Conservation (phyloP, 306 rosid species). For the Trichosanthes cucumerina region DNA sequence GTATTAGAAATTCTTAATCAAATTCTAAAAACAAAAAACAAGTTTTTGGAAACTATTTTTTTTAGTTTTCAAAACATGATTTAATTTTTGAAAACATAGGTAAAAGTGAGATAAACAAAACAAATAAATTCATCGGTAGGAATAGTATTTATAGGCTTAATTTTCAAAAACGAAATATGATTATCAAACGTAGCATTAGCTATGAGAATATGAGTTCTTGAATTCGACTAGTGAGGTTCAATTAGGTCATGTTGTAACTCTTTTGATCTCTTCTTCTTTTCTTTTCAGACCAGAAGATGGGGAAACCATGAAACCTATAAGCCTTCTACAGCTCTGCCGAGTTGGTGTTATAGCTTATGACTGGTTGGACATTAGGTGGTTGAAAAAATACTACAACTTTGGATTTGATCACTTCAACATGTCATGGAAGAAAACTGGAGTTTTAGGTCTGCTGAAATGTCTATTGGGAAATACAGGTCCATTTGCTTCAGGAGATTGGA, state of each 20-base stretch:
- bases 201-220: no score
- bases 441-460: slow-evolving; percentile 67
- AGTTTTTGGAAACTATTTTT: no score
- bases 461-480: slow-evolving; percentile 80
- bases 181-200: no score
- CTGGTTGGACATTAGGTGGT: slow-evolving; percentile 77
- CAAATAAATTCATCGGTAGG: no score
- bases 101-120: no score
- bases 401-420: slow-evolving; percentile 88
- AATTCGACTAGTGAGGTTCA: background rate
- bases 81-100: no score
- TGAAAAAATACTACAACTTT: slow-evolving; percentile 82
- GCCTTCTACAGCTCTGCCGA: slow-evolving; percentile 77
- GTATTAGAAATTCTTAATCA: no score
- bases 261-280: background rate
- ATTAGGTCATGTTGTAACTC: background rate
- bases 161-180: no score
- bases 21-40: no score
- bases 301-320: slow-evolving; percentile 53
- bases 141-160: no score
- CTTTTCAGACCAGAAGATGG: slow-evolving; percentile 74
- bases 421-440: slow-evolving; percentile 71
- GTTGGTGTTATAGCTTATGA: slow-evolving; percentile 81
- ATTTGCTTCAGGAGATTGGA: slow-evolving; percentile 90
- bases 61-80: no score